These are phyloP conservation scores for Galerina sulciceps DNA, from an alignment of 768 basidiomycete genomes.

Conservation along the genomic window DNA sequence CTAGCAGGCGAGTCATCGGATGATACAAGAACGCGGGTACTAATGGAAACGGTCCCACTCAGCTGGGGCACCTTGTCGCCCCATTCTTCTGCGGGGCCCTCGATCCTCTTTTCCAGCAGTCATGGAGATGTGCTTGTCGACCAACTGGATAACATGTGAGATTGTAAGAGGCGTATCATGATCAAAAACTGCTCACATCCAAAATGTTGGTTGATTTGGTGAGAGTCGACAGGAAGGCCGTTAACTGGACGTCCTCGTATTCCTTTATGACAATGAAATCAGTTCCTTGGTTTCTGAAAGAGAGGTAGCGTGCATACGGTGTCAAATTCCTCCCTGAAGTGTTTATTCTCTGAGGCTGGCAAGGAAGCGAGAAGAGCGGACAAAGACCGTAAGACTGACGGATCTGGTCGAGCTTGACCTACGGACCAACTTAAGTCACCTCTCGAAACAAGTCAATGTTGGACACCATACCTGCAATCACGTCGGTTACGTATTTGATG, in stretches of 20 bases:
- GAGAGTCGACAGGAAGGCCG: constrained; percentile 83
- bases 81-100: constrained; percentile 55
- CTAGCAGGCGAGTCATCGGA: no score
- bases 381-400: constrained; percentile 81
- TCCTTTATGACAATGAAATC: constrained; percentile 55
- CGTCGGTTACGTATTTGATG: constrained; percentile 83
- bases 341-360: constrained; percentile 82
- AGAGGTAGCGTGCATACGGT: constrained; percentile 56
- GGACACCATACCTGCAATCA: constrained; percentile 65
- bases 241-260: constrained; percentile 94
- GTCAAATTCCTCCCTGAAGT: constrained; percentile 87
- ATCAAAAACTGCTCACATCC: constrained; percentile 60
- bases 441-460: background rate
- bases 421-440: constrained; percentile 1
- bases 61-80: constrained; percentile 43
- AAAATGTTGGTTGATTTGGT: constrained; percentile 88
- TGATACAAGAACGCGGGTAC: background rate
- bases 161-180: constrained; percentile 4
- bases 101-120: constrained; percentile 63
- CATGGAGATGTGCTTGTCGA: constrained; percentile 77
- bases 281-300: background rate
- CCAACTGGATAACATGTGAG: constrained; percentile 49
- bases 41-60: constrained; percentile 65
- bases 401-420: constrained; percentile 81
- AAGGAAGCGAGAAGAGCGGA: constrained; percentile 86